phyloP scores from a whole-genome alignment of 2,329 filamentous ascomycete genomes.

The Fusarium sp. region DNA sequence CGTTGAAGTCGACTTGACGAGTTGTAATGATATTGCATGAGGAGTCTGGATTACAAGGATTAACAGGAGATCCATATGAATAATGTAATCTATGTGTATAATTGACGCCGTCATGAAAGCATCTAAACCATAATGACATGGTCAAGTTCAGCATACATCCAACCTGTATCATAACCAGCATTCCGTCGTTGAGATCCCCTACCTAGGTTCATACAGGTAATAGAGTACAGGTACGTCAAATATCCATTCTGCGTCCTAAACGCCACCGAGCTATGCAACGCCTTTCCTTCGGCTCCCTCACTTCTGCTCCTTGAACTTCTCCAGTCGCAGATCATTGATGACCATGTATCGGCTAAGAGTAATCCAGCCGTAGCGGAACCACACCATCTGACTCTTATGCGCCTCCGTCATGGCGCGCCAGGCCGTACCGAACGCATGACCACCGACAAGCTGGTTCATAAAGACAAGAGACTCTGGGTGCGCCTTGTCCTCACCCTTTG shows the following conservation, averaged over 20 bases:
- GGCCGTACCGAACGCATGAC: slow-evolving; percentile 64
- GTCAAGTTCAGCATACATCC: not conserved
- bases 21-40: not conserved
- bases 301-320: slow-evolving; percentile 46
- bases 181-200: not conserved
- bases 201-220: slow-evolving; percentile 9
- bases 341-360: slow-evolving; percentile 92
- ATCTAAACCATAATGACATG: not conserved
- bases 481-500: slow-evolving; percentile 43
- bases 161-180: not conserved
- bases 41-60: slow-evolving; percentile 4
- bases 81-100: not conserved
- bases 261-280: slow-evolving; percentile 25
- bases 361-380: slow-evolving; percentile 98
- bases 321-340: slow-evolving; percentile 82
- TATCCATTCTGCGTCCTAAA: slow-evolving; percentile 17
- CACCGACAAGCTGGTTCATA: slow-evolving; percentile 75
- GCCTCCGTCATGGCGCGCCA: slow-evolving; percentile 89
- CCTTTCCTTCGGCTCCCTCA: not conserved
- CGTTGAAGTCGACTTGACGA: slow-evolving; percentile 32
- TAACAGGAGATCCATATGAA: not conserved
- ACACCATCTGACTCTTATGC: slow-evolving; percentile 96
- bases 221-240: slow-evolving; percentile 7
- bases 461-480: slow-evolving; percentile 73
- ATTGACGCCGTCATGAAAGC: not conserved